phyloP scores from a whole-genome alignment of 495 filamentous ascomycete species.

The Xylaria flabelliformis region DNA sequence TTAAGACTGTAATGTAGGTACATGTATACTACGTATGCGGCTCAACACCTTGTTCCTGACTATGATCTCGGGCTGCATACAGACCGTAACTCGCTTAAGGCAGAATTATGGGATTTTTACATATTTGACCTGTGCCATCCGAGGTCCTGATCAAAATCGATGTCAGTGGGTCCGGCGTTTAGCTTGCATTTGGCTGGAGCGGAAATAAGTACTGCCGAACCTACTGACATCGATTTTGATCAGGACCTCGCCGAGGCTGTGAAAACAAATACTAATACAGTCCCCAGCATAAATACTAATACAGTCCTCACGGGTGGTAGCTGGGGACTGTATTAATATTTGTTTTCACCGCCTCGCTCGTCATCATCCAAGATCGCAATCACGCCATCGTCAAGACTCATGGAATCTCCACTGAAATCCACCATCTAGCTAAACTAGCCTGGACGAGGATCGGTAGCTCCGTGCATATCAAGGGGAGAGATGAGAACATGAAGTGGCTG shows the following conservation, averaged over 20 bases:
- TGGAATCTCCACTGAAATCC: not conserved
- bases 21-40: not conserved
- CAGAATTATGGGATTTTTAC: not conserved
- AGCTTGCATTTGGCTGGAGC: too few species aligned
- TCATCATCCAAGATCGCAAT: not conserved
- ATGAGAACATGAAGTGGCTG: not conserved
- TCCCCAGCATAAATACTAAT: too few species aligned
- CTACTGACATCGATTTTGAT: too few species aligned
- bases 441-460: not conserved
- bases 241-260: too few species aligned
- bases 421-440: not conserved
- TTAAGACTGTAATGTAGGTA: not conserved
- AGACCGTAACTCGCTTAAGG: not conserved
- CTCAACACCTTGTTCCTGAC: not conserved
- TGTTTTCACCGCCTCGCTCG: too few species aligned
- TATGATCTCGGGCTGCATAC: not conserved
- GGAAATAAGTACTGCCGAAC: too few species aligned
- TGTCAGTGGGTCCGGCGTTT: not conserved
- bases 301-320: too few species aligned
- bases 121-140: not conserved
- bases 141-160: too few species aligned
- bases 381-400: slow-evolving; percentile 5
- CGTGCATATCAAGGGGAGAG: not conserved
- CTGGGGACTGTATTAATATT: too few species aligned
- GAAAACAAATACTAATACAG: too few species aligned